Evolutionary conservation across 805 yeast genomes (phyloP).

Genomic region (Sugiyamaella mastotermitis): DNA sequence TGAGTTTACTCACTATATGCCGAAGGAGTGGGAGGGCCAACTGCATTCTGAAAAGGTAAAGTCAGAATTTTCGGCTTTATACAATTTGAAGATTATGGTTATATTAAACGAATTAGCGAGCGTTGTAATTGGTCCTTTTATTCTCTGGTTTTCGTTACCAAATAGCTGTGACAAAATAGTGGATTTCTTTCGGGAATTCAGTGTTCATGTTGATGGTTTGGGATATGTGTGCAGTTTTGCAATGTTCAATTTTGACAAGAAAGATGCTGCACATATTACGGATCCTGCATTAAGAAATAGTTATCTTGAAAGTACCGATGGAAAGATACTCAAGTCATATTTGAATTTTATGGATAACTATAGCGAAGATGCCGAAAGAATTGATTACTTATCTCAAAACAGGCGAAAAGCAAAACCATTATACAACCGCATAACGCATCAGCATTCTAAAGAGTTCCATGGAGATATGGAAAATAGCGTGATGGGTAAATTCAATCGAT

Average conservation of each 20-base stretch:
- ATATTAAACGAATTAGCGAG: constrained; percentile 76
- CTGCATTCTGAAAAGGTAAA: constrained; percentile 86
- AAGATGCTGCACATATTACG: constrained; percentile 24
- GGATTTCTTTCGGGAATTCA: constrained; percentile 85
- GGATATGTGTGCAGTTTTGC: constrained; percentile 95
- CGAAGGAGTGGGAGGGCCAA: constrained; percentile 77
- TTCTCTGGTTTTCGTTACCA: constrained; percentile 82
- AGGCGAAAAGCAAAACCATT: not conserved
- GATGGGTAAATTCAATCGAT: constrained; percentile 27
- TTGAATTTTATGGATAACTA: constrained; percentile 83
- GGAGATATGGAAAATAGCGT: constrained; percentile 25
- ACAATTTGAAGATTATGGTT: constrained; percentile 64
- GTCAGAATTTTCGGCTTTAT: constrained; percentile 71
- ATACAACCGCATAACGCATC: not conserved
- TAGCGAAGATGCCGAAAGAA: constrained; percentile 31
- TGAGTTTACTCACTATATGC: constrained; percentile 85
- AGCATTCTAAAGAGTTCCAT: not conserved
- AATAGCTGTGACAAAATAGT: constrained; percentile 66
- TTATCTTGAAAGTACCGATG: constrained; percentile 47
- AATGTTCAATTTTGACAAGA: constrained; percentile 74
- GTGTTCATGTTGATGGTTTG: constrained; percentile 87
- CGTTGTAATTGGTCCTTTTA: constrained; percentile 77
- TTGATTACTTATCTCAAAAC: not conserved
- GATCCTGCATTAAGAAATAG: constrained; percentile 10
- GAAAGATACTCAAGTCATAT: constrained; percentile 88